A percentile compares a stretch with the other conserved stretches of the same genome.
These are phyloP conservation scores for Grifola frondosa DNA, from an alignment of 1,284 basidiomycete species.

Conservation along the genomic window DNA sequence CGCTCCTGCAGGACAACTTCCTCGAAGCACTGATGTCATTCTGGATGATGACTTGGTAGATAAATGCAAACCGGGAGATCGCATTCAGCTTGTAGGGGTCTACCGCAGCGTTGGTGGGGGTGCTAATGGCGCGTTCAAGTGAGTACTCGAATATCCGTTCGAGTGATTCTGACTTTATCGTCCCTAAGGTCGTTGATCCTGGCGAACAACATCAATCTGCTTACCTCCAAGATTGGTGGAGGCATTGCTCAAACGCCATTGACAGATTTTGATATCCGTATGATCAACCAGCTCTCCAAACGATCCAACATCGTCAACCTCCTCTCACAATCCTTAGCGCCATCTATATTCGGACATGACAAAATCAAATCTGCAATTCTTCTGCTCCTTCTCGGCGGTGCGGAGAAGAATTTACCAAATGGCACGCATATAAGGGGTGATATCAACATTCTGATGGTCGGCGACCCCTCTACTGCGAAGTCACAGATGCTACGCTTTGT, in stretches of 20 bases:
- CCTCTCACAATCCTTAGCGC: constrained; percentile 93
- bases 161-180: constrained; percentile 6
- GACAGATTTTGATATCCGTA: constrained; percentile 94
- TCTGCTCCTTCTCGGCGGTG: constrained; percentile 90
- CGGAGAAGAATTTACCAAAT: constrained; percentile 97
- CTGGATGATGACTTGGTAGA: constrained; percentile 98
- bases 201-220: constrained; percentile 95
- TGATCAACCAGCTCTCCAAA: constrained; percentile 94
- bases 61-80: constrained; percentile 96
- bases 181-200: constrained; percentile 85
- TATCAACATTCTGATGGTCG: constrained; percentile 99
- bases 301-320: constrained; percentile 84
- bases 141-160: constrained; percentile 32
- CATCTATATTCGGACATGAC: constrained; percentile 96
- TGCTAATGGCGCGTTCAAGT: constrained; percentile 90
- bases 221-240: constrained; percentile 95
- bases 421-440: constrained; percentile 99
- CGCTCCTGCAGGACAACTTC: constrained; percentile 95
- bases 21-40: constrained; percentile 93
- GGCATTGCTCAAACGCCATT: constrained; percentile 93
- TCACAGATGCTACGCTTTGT: constrained; percentile 97
- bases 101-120: constrained; percentile 95
- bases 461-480: constrained; percentile 98
- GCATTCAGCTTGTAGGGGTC: constrained; percentile 95
- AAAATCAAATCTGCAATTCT: constrained; percentile 95